Evolutionary conservation across 371 early-diverging fungal species (phyloP), one percentile per base, ranked within the genome.

Genomic region (Mucor racemosus): DNA sequence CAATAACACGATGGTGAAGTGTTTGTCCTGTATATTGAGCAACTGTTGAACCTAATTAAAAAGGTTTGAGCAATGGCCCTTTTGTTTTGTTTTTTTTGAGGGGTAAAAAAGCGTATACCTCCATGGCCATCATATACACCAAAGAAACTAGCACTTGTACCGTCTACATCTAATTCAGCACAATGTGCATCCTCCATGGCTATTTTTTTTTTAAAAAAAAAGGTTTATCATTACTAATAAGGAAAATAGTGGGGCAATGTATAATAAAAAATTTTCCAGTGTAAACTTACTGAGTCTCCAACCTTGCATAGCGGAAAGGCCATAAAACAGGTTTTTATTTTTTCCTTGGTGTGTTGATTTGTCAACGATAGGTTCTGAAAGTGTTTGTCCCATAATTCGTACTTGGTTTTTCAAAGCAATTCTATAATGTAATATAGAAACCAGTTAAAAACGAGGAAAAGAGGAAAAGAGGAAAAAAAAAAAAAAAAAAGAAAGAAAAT

Each of bases 121-220:
- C 98, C 99, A 75, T 98, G 99, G 8, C 99, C 99, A 81, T 98
- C 99, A 78, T 91, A 97, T 19, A 97, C 98, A 21, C 92, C 96
- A 86, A 96, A 98, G 81, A 96, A 97, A 34, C 92, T 86, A 15
- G 78, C 76, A 38, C 78, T 82, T 15, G 81, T 80, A 34, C 78
- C 75, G 13, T 80, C 78, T 19, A 97, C 70, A 63, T 88, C 86
- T 39, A 96, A 83, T 61, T 94, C 62, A 38, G 96, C 93, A 11
- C 96, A 92, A 80, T 98, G 99, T 11, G 97, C 97, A 80, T 98
- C 99, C 80, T 98, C 98, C 98, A 98, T 98, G 62, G 91, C 95
- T 95, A 34, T n/a, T n/a, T n/a, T n/a, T n/a, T n/a, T n/a, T n/a
- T 3, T 15, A 48, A 58, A 54, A 34, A 14, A 14, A 38, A 11